Evolutionary conservation across 768 basidiomycete genomes (phyloP).

Genomic region (Albatrellus ellisii): DNA sequence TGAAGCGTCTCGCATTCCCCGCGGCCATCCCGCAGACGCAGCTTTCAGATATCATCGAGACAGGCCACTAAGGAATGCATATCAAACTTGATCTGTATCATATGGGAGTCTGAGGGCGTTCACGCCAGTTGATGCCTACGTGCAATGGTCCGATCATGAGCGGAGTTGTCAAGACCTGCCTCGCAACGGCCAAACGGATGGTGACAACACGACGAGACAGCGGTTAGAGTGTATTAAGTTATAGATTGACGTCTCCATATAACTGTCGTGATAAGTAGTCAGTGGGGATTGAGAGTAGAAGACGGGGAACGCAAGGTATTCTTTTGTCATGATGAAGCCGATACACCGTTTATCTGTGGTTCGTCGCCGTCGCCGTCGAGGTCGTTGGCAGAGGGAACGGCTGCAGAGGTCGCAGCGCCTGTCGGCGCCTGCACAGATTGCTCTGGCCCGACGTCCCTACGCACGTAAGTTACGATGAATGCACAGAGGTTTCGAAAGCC

Average conservation of each 20-base stretch:
- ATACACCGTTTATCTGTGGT: slow-evolving; percentile 6
- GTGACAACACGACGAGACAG: too few relatives aligned
- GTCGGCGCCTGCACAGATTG: slow-evolving; percentile 27
- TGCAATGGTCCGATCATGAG: too few relatives aligned
- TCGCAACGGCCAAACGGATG: too few relatives aligned
- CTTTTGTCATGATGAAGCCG: slow-evolving; percentile 1
- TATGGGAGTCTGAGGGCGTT: too few relatives aligned
- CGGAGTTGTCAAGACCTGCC: too few relatives aligned
- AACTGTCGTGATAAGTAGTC: neutral
- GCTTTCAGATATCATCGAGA: slow-evolving; percentile 4
- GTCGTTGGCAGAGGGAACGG: slow-evolving; percentile 63
- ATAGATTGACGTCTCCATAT: too few relatives aligned
- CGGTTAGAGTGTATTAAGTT: too few relatives aligned
- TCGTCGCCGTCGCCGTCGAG: slow-evolving; percentile 30
- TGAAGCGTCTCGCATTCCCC: slow-evolving; percentile 13
- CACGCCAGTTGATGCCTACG: too few relatives aligned
- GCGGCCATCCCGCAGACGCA: slow-evolving; percentile 17
- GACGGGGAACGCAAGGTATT: neutral
- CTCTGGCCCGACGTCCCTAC: slow-evolving; percentile 26
- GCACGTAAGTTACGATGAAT: neutral
- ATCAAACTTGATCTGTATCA: too few relatives aligned
- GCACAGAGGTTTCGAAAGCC: neutral
- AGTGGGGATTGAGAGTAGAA: neutral
- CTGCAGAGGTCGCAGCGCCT: slow-evolving; percentile 58
- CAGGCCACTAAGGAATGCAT: too few relatives aligned